Percentiles rank a stretch among this genome's conserved stretches.
Conservation (phyloP, 177 flowering plant species). For the Telopea speciosissima region DNA sequence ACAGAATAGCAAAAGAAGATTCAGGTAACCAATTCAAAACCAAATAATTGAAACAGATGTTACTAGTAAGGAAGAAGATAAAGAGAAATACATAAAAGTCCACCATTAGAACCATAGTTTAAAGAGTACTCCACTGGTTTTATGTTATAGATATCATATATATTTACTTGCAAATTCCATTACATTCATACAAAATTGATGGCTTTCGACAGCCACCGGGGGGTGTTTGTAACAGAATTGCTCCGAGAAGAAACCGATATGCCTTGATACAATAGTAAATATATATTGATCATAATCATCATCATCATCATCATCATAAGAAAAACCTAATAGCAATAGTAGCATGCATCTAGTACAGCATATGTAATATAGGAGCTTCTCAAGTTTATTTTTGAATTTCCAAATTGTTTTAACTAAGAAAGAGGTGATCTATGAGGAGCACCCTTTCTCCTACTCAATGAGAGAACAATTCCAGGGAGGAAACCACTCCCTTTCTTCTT, state of each 20-base stretch:
- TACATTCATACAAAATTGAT: slow-evolving; percentile 30
- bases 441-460: slow-evolving; percentile 67
- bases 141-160: background rate
- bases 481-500: slow-evolving; percentile 40
- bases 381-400: background rate
- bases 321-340: background rate
- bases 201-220: slow-evolving; percentile 7
- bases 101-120: background rate
- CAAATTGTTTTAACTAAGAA: slow-evolving; percentile 23
- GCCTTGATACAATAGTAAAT: background rate
- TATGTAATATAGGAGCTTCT: background rate
- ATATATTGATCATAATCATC: background rate
- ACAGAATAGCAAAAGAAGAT: no score
- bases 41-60: background rate
- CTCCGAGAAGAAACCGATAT: background rate
- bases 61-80: background rate
- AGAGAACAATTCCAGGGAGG: slow-evolving; percentile 39
- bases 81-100: no score
- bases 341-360: background rate
- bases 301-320: background rate
- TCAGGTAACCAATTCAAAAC: no score
- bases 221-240: slow-evolving; percentile 16
- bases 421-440: slow-evolving; percentile 88
- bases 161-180: slow-evolving; percentile 19
- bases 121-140: background rate